A percentile compares a stretch with the other conserved stretches of the same genome.
These are phyloP conservation scores for Claviceps capensis DNA, from an alignment of 2,329 filamentous ascomycete species.

Conservation along the genomic window DNA sequence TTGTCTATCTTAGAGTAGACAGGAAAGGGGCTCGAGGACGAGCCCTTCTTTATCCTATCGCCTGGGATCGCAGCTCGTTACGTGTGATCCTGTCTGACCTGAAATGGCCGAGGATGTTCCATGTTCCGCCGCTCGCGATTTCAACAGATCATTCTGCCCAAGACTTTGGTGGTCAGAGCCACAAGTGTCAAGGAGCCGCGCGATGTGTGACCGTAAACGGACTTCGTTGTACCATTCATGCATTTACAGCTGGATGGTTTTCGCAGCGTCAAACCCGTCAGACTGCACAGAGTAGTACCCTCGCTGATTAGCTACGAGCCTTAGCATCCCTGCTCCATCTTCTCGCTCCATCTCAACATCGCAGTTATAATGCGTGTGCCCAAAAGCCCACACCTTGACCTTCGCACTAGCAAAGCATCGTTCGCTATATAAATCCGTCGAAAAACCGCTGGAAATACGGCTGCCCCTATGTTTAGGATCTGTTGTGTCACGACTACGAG, in stretches of 20 bases:
- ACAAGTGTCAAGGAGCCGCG: no score
- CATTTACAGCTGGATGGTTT: constrained; percentile 1
- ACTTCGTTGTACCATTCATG: not conserved
- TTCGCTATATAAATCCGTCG: constrained; percentile 23
- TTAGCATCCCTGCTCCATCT: constrained; percentile 10
- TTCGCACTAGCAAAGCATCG: constrained; percentile 19
- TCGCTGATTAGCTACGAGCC: constrained; percentile 25
- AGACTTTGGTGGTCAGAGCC: no score
- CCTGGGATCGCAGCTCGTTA: no score
- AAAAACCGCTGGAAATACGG: constrained; percentile 19
- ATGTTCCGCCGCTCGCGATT: no score
- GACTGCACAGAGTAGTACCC: constrained; percentile 27
- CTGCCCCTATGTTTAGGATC: constrained; percentile 22
- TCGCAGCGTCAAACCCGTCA: constrained; percentile 17
- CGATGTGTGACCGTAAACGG: no score
- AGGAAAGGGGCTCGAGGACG: no score
- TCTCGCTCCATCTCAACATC: constrained; percentile 18
- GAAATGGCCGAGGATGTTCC: no score
- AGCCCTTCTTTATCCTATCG: no score
- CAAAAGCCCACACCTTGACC: constrained; percentile 33
- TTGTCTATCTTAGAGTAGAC: no score
- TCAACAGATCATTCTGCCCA: no score
- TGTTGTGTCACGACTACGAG: constrained; percentile 16
- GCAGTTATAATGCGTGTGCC: constrained; percentile 35
- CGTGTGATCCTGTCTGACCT: no score